Percentiles rank a stretch among this genome's conserved stretches.
Evolutionary conservation across 176 grass and related monocot genomes (phyloP).

Genomic region (Triticum timopheevii): DNA sequence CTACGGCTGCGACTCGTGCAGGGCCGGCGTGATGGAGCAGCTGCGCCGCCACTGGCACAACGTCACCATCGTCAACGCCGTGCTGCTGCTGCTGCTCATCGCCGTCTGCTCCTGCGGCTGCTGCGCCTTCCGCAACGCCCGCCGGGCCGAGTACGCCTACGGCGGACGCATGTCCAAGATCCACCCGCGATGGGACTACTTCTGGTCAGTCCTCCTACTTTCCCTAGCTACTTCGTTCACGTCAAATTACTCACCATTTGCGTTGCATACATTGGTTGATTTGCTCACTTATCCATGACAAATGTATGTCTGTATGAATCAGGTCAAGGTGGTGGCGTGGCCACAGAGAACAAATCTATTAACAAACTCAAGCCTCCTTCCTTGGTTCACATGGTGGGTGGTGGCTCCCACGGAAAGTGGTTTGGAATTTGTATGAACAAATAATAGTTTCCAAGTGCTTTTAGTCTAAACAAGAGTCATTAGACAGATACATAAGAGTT

Average conservation of each 20-base stretch:
- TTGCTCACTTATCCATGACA: not conserved
- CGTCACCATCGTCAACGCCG: constrained; percentile 70
- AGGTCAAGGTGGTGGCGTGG: constrained; percentile 89
- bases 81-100: constrained; percentile 68
- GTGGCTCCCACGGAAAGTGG: not conserved
- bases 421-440: not conserved
- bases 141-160: constrained; percentile 39
- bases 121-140: constrained; percentile 82
- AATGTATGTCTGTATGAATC: not conserved
- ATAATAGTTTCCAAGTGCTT: not conserved
- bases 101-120: constrained; percentile 66
- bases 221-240: no score
- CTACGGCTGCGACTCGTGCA: constrained; percentile 85
- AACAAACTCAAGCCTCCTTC: not conserved
- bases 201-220: constrained; percentile 28
- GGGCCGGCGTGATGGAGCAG: constrained; percentile 87
- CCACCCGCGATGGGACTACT: constrained; percentile 67
- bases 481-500: not conserved
- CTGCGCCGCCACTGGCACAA: constrained; percentile 77
- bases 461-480: not conserved
- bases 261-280: not conserved
- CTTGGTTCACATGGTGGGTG: not conserved
- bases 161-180: constrained; percentile 66
- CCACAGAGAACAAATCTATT: constrained; percentile 63
- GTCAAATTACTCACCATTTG: not conserved